Evolutionary conservation across 257 asterid species (phyloP).

Genomic region (Solanum bulbocastanum): DNA sequence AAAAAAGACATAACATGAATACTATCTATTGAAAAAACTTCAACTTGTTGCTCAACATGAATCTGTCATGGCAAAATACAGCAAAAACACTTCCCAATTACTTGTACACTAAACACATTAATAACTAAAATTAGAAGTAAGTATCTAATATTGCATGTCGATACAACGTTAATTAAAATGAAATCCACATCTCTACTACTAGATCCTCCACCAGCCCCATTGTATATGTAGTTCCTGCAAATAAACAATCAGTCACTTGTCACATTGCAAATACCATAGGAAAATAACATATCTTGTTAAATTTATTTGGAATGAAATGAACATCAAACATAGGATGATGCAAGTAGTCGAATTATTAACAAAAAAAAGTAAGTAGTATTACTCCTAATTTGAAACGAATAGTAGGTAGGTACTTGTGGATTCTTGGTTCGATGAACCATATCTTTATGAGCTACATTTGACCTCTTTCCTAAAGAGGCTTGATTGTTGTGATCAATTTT

Average conservation of each 20-base stretch:
- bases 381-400: neutral
- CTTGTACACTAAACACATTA: neutral
- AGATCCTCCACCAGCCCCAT: neutral
- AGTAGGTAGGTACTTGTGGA: conserved; percentile 10
- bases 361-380: too few relatives aligned
- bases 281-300: neutral
- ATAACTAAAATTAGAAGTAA: neutral
- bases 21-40: neutral
- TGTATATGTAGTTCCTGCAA: neutral
- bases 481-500: conserved; percentile 28
- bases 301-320: neutral
- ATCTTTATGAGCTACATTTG: neutral
- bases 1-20: neutral
- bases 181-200: conserved; percentile 11
- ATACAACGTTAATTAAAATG: conserved; percentile 2
- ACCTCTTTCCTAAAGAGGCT: conserved; percentile 7
- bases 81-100: neutral
- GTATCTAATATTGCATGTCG: neutral
- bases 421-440: conserved; percentile 22
- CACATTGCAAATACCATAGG: too few relatives aligned
- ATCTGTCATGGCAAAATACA: neutral
- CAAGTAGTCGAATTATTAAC: too few relatives aligned
- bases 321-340: neutral
- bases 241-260: neutral
- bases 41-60: neutral